Base-by-base conservation (phyloP, 768 basidiomycete species). In the Trametes cingulata region DNA sequence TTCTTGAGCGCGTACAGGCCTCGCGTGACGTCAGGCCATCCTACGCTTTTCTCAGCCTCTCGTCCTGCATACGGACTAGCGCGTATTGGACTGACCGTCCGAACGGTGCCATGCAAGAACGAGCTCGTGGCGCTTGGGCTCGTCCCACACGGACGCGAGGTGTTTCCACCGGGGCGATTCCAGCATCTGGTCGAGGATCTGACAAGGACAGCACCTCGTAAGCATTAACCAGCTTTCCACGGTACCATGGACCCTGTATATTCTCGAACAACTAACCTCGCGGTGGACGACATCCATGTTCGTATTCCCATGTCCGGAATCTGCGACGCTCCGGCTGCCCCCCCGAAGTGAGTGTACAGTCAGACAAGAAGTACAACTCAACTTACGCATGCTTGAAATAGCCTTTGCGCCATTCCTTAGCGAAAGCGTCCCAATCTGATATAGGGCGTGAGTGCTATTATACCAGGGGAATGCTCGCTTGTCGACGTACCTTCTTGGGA, bases 121-220 rank as follows among this genome's bases (percentile, higher is more conserved):
- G 3, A 88, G 68, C 1, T 80, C 67, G 15, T 69, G 63, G 19
- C 83, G 76, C 10, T 76, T 77, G 3, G 68, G 46, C 14, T 80
- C 77, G 27, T 77, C 75, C 77, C 85, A 83, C 10, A 73, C 14
- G 0, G 68, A 42, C 0, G 76, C 78, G 13, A 88, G 69, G 24
- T 76, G 70, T 0, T 75, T 66, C 85, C 85, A 89, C 22, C 78
- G 75, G 0, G 77, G 68, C 3, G 75, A 72, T 0, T 67, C 69
- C 14, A 88, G 77, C 73, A 88, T 79, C 14, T 67, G 58, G 20
- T 88, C 82, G 25, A 88, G 77, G 36, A 85, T 77, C 86, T 88
- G 58, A 4, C 12, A 10, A 10, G 42, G n/a, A 20, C 15, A 40
- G 42, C 7, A 19, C 2, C n/a, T 2, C 17, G 12, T 8, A 22